Evolutionary conservation across 2,329 filamentous ascomycete species (phyloP).

Genomic region (Pseudofabraea citricarpa): DNA sequence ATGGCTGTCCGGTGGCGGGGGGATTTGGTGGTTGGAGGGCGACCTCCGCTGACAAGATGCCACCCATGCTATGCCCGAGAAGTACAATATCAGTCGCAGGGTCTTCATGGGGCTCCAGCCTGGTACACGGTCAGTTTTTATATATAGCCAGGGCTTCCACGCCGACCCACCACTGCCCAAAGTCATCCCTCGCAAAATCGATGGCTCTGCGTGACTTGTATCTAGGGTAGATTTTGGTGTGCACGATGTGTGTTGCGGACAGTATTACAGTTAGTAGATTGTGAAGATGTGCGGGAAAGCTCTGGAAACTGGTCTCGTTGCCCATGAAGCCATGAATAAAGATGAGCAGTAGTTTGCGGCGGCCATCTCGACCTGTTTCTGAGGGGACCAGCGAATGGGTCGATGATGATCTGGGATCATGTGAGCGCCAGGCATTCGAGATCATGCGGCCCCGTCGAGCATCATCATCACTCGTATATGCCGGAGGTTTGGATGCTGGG

Average conservation of each 20-base stretch:
- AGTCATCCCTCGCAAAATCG: constrained; percentile 72
- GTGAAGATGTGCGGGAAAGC: constrained; percentile 85
- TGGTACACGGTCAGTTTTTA: no score
- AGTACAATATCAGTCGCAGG: constrained; percentile 73
- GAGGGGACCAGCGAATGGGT: constrained; percentile 27
- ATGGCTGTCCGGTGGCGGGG: constrained; percentile 29
- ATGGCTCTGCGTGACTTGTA: constrained; percentile 74
- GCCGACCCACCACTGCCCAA: constrained; percentile 68
- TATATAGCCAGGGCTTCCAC: no score
- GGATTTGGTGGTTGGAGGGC: constrained; percentile 46
- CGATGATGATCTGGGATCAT: constrained; percentile 28
- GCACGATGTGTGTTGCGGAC: constrained; percentile 69
- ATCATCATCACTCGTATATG: constrained; percentile 25
- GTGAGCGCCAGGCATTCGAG: constrained; percentile 28
- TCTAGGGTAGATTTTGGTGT: constrained; percentile 80
- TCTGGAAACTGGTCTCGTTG: constrained; percentile 79
- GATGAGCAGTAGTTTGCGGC: constrained; percentile 62
- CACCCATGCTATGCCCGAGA: constrained; percentile 87
- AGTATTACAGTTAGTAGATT: constrained; percentile 63
- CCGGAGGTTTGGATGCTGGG: constrained; percentile 18
- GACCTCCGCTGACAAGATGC: constrained; percentile 75
- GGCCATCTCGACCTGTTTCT: constrained; percentile 25
- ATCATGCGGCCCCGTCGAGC: constrained; percentile 20
- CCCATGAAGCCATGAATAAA: constrained; percentile 93
- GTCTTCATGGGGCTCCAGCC: constrained; percentile 72